Evolutionary conservation across 2,329 filamentous ascomycete species (phyloP), one percentile per base, ranked within the genome.

Genomic region (Orbilia oligospora): DNA sequence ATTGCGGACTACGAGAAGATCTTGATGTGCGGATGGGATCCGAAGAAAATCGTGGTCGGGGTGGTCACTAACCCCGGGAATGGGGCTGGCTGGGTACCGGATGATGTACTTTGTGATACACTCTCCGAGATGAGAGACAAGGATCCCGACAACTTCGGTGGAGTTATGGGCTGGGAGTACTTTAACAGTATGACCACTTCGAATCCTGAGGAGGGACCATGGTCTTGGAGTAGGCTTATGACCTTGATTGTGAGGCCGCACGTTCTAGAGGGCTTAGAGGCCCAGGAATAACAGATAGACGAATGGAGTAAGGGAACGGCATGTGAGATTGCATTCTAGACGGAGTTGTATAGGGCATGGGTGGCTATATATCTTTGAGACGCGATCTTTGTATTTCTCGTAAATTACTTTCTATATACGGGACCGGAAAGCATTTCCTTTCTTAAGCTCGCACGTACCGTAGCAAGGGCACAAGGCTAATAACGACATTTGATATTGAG

Each of bases 81-180:
- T 81, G 93, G 93, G 8, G 87, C 83, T 84, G 93, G 85, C 72
- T 92, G 87, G 83, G 89, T 94, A 0, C 86, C 88, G 0, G 87
- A 89, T 72, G 87, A 88, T 55, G 83, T 87, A 14, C 84, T 93
- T 24, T 86, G 87, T 14, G 75, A 78, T 65, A 22, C 63, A 2
- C 38, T 78, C 20, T 68, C 63, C 0, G 61, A 71, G 27, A 27
- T 78, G 64, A 72, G 67, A 38, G 68, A 72, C n/a, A 71, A 68
- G 36, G 67, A 78, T 27, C 33, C 58, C 5, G 68, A 70, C 10
- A 64, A 5, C 36, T 78, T 97, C 83, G 94, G 94, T 0, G 94
- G 94, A 0, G 90, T 97, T 5, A 96, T 96, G 90, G 93, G 93
- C 1, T 97, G 94, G 94, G 94, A 97, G 85, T 97, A 96, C 83